These are phyloP conservation scores for Phaseolus lunatus DNA, from an alignment of 306 rosid species.

Conservation along the genomic window DNA sequence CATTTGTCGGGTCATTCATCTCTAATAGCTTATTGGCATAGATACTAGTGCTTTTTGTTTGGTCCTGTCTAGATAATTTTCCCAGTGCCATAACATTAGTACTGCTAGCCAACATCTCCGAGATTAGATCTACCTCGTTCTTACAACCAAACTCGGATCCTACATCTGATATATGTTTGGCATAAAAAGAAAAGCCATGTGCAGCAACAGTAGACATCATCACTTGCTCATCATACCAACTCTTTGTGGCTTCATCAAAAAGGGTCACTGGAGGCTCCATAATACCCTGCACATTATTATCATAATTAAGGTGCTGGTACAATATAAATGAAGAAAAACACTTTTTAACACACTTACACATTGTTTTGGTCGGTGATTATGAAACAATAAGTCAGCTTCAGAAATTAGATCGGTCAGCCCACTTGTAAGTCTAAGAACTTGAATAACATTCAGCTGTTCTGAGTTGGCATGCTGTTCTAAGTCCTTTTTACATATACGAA, in stretches of 20 bases:
- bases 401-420: constrained; percentile 73
- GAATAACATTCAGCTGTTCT: constrained; percentile 56
- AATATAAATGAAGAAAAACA: constrained; percentile 3
- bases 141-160: constrained; percentile 58
- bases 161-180: constrained; percentile 59
- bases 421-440: constrained; percentile 66
- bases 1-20: constrained; percentile 43
- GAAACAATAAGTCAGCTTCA: constrained; percentile 69
- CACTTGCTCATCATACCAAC: constrained; percentile 66
- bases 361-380: constrained; percentile 53
- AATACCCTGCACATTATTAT: constrained; percentile 65
- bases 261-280: constrained; percentile 57
- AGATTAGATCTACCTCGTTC: constrained; percentile 56
- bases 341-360: constrained; percentile 57
- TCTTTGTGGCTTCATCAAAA: constrained; percentile 59
- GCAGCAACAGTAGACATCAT: constrained; percentile 72
- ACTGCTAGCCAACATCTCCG: constrained; percentile 71
- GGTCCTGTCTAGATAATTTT: constrained; percentile 60
- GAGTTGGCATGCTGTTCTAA: constrained; percentile 57
- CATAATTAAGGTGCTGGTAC: constrained; percentile 26
- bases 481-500: constrained; percentile 57
- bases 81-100: constrained; percentile 63
- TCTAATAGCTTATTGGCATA: constrained; percentile 47
- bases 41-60: constrained; percentile 27
- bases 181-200: constrained; percentile 84